Percentiles rank a stretch among this genome's conserved stretches.
Conservation (phyloP, 768 basidiomycete species). For the Podaxis pistillaris region DNA sequence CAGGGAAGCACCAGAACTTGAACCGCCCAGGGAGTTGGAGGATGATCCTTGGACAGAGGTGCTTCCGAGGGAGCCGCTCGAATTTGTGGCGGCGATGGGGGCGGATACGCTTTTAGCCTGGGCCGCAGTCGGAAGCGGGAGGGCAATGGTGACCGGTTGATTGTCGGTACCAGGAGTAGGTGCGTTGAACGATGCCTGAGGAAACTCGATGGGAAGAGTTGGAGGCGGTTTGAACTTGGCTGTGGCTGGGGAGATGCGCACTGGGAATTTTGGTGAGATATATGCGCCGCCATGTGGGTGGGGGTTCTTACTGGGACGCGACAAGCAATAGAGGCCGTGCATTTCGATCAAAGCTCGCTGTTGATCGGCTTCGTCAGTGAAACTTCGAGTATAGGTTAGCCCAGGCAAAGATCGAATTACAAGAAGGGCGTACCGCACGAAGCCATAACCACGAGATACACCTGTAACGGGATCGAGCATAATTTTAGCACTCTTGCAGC, state of each 20-base stretch:
- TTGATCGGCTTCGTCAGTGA: constrained; percentile 86
- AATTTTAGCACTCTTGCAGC: constrained; percentile 94
- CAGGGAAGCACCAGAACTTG: constrained; percentile 49
- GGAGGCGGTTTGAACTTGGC: constrained; percentile 77
- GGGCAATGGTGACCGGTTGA: constrained; percentile 43
- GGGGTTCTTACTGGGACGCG: constrained; percentile 72
- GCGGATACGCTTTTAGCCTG: constrained; percentile 69
- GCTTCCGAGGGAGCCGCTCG: constrained; percentile 34
- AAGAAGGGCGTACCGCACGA: constrained; percentile 65
- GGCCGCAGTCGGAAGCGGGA: constrained; percentile 43
- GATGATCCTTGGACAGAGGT: constrained; percentile 39
- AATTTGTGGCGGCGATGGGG: constrained; percentile 54
- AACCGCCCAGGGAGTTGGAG: constrained; percentile 50
- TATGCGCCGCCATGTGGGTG: constrained; percentile 23
- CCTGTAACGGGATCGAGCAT: constrained; percentile 92
- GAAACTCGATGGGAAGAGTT: constrained; percentile 39
- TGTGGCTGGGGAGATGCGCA: constrained; percentile 89
- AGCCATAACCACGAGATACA: constrained; percentile 88
- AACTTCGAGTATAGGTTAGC: constrained; percentile 42
- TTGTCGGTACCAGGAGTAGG: constrained; percentile 31
- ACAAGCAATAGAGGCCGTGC: constrained; percentile 88
- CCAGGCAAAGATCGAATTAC: constrained; percentile 6
- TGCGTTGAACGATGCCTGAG: constrained; percentile 45
- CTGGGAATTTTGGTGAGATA: constrained; percentile 37
- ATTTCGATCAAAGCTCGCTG: constrained; percentile 88